These are phyloP conservation scores for Malus hybrid DNA, from an alignment of 331 rosid genomes.

Conservation along the genomic window DNA sequence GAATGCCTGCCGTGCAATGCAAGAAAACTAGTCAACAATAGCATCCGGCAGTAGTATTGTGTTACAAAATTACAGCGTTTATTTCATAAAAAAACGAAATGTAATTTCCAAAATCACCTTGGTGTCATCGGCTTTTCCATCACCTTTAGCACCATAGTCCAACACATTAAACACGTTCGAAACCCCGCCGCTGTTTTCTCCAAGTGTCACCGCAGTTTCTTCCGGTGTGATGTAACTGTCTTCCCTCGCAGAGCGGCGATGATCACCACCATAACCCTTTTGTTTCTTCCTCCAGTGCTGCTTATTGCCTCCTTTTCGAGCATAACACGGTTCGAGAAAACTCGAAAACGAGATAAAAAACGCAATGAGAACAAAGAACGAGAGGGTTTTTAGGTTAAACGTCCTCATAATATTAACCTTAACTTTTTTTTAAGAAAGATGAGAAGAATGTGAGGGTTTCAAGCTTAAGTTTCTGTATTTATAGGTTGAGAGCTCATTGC, in stretches of 20 bases:
- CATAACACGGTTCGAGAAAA: slow-evolving; percentile 33
- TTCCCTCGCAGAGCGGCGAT: not conserved
- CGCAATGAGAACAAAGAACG: slow-evolving; percentile 28
- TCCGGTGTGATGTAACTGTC: slow-evolving; percentile 8
- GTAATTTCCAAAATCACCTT: slow-evolving; percentile 32
- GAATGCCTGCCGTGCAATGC: slow-evolving; percentile 49
- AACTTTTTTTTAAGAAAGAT: not conserved
- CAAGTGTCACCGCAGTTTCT: not conserved
- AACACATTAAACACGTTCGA: slow-evolving; percentile 50
- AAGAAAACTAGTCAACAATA: not conserved
- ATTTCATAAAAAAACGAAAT: not conserved
- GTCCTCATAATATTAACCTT: slow-evolving; percentile 7
- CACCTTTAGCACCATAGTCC: slow-evolving; percentile 77
- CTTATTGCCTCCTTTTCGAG: slow-evolving; percentile 27
- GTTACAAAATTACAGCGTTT: not conserved
- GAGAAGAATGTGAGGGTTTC: not conserved
- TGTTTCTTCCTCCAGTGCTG: slow-evolving; percentile 23
- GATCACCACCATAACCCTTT: not conserved
- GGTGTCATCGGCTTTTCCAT: slow-evolving; percentile 72
- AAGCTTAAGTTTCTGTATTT: slow-evolving; percentile 14
- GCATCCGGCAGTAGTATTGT: not conserved
- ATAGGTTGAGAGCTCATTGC: slow-evolving; percentile 17
- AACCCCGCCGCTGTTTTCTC: slow-evolving; percentile 1
- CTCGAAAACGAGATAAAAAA: slow-evolving; percentile 24
- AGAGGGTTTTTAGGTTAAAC: slow-evolving; percentile 17